Conservation (phyloP, 169 alveolate genomes). For the Neospora caninum region DNA sequence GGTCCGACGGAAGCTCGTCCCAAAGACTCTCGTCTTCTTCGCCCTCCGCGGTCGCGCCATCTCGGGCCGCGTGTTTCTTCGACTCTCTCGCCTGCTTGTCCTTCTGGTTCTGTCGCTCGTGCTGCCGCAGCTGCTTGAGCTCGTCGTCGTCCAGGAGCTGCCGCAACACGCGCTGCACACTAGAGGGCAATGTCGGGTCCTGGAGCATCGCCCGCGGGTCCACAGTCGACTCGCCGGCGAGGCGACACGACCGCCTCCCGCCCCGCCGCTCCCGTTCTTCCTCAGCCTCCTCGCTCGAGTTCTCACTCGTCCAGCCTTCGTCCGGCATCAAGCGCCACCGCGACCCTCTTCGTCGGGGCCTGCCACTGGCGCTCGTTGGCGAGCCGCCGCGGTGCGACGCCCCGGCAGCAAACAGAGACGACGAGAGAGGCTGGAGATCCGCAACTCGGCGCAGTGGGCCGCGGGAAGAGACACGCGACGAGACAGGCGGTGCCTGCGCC, state of each 20-base stretch:
- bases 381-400: background rate
- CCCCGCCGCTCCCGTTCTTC: background rate
- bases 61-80: background rate
- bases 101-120: slow-evolving; percentile 34
- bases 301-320: background rate
- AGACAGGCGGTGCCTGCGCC: background rate
- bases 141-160: slow-evolving; percentile 41
- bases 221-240: slow-evolving; percentile 35
- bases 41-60: background rate
- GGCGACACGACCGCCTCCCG: slow-evolving; percentile 33
- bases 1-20: slow-evolving; percentile 3
- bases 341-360: background rate
- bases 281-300: background rate
- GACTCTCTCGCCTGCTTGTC: background rate
- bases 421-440: background rate
- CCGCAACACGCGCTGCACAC: slow-evolving; percentile 23
- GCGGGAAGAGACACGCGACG: background rate
- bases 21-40: background rate
- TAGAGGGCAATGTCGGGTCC: slow-evolving; percentile 30
- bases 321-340: slow-evolving; percentile 26
- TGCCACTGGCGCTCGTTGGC: background rate
- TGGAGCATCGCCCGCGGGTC: slow-evolving; percentile 26
- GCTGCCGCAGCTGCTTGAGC: slow-evolving; percentile 23
- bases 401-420: background rate
- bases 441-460: background rate